A percentile compares a stretch with the other conserved stretches of the same genome.
These are phyloP conservation scores for Microascus cirrosus DNA, from an alignment of 2,329 filamentous ascomycete species.

Conservation along the genomic window DNA sequence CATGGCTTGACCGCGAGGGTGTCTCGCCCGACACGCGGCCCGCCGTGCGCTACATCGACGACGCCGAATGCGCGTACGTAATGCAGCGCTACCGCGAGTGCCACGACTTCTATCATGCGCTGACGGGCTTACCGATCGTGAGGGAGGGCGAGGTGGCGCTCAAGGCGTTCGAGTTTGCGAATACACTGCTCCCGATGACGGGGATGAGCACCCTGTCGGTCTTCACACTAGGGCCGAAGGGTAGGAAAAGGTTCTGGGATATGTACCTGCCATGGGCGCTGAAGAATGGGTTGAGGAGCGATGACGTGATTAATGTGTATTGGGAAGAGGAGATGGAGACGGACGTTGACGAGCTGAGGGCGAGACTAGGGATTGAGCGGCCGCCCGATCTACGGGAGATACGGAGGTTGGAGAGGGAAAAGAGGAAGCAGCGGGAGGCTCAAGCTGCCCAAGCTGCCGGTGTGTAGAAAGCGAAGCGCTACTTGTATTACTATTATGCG, in stretches of 20 bases:
- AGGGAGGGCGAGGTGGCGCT: slow-evolving; percentile 96
- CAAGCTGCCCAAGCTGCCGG: slow-evolving; percentile 19
- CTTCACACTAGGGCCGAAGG: slow-evolving; percentile 72
- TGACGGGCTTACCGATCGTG: slow-evolving; percentile 82
- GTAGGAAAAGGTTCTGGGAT: slow-evolving; percentile 61
- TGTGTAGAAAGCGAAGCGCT: not conserved
- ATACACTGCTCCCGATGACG: slow-evolving; percentile 91
- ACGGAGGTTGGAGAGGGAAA: slow-evolving; percentile 56
- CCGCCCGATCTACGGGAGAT: slow-evolving; percentile 79
- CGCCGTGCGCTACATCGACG: slow-evolving; percentile 79
- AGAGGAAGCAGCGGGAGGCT: slow-evolving; percentile 51
- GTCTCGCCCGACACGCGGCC: slow-evolving; percentile 85
- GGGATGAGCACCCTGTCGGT: slow-evolving; percentile 77
- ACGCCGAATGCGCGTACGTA: slow-evolving; percentile 93
- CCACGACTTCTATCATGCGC: slow-evolving; percentile 94
- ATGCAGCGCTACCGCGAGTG: slow-evolving; percentile 97
- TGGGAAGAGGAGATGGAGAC: slow-evolving; percentile 92
- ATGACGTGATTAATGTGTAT: slow-evolving; percentile 89
- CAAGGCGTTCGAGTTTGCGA: slow-evolving; percentile 95
- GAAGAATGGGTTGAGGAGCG: slow-evolving; percentile 62
- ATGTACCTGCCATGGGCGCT: slow-evolving; percentile 88
- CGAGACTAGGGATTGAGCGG: slow-evolving; percentile 70
- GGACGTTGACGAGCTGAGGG: slow-evolving; percentile 65
- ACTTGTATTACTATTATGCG: not conserved
- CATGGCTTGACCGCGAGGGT: slow-evolving; percentile 88